These are phyloP conservation scores for Magnolia changhungtana DNA, from an alignment of 164 flowering plant genomes.

Conservation along the genomic window DNA sequence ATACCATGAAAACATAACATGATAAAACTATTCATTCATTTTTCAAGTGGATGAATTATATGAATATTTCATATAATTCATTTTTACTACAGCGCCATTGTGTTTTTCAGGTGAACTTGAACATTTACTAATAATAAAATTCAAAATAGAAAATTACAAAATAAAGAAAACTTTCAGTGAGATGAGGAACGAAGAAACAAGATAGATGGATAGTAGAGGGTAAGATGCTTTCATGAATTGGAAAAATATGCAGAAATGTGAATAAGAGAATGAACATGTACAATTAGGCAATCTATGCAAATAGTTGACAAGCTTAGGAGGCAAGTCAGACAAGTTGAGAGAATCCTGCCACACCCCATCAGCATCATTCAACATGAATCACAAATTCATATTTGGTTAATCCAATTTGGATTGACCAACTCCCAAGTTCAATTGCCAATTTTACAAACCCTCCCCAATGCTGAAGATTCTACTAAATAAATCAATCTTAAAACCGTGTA, in stretches of 20 bases:
- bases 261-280: too few relatives aligned
- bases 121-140: not conserved
- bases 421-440: not conserved
- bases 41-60: too few relatives aligned
- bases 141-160: not conserved
- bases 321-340: too few relatives aligned
- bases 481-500: not conserved
- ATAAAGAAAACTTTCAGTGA: not conserved
- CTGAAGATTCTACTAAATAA: not conserved
- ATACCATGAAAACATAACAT: not conserved
- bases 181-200: not conserved
- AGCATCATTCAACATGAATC: constrained; percentile 1
- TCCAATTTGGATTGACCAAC: not conserved
- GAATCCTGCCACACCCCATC: too few relatives aligned
- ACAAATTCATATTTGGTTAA: not conserved
- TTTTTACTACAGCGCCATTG: not conserved
- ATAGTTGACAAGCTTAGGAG: too few relatives aligned
- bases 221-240: not conserved
- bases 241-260: too few relatives aligned
- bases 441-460: not conserved
- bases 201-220: not conserved
- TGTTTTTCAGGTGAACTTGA: not conserved
- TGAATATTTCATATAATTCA: not conserved
- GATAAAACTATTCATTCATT: not conserved
- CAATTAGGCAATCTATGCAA: too few relatives aligned